Evolutionary conservation across 352 stramenopile genomes (phyloP).

Genomic region (Globisporangium nunn): DNA sequence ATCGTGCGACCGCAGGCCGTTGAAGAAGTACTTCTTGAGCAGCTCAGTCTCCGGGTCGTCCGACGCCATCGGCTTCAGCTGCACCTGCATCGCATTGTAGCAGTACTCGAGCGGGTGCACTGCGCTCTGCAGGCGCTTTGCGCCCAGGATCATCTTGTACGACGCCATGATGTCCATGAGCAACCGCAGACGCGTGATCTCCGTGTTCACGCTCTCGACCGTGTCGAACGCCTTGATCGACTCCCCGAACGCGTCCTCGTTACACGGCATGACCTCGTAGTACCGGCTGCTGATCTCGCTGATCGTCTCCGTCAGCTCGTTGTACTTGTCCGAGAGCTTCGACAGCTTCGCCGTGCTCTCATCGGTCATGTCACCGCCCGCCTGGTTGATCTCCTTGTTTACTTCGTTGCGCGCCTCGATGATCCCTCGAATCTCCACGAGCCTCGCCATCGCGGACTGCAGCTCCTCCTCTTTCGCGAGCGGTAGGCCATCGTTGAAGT

Average conservation of each 20-base stretch:
- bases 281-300: slow-evolving; percentile 71
- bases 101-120: slow-evolving; percentile 75
- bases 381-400: slow-evolving; percentile 37
- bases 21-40: slow-evolving; percentile 59
- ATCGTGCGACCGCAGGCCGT: slow-evolving; percentile 24
- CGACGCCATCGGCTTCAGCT: slow-evolving; percentile 23
- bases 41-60: slow-evolving; percentile 34
- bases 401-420: slow-evolving; percentile 48
- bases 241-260: slow-evolving; percentile 49
- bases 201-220: slow-evolving; percentile 44
- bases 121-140: slow-evolving; percentile 29
- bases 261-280: slow-evolving; percentile 73
- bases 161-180: slow-evolving; percentile 64
- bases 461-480: slow-evolving; percentile 61
- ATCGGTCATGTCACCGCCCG: slow-evolving; percentile 41
- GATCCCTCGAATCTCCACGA: slow-evolving; percentile 38
- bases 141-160: slow-evolving; percentile 74
- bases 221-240: slow-evolving; percentile 61
- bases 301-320: slow-evolving; percentile 47
- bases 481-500: slow-evolving; percentile 45
- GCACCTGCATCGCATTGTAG: slow-evolving; percentile 66
- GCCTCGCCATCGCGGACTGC: slow-evolving; percentile 27
- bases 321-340: slow-evolving; percentile 41
- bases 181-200: slow-evolving; percentile 55
- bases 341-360: slow-evolving; percentile 28